Evolutionary conservation across 2,329 filamentous ascomycete genomes (phyloP).

Genomic region (Lasiodiplodia citricola): DNA sequence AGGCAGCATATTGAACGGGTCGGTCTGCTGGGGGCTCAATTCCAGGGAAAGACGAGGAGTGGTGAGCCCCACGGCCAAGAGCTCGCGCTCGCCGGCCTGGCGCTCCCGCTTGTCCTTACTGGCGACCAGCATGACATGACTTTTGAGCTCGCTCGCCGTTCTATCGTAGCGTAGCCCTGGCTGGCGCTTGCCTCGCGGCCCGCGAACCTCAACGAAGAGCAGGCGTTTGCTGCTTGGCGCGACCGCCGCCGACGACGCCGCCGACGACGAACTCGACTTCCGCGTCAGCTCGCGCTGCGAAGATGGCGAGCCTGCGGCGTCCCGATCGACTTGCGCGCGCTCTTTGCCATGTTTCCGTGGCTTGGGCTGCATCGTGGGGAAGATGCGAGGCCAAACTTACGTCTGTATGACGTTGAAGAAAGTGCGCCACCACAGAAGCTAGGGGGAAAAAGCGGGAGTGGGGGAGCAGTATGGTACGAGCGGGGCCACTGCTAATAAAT

Average conservation of each 20-base stretch:
- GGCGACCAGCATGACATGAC: neutral
- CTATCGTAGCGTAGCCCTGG: neutral
- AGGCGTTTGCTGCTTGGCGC: neutral
- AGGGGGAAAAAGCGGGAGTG: too few species aligned
- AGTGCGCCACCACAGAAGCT: too few species aligned
- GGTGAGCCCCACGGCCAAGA: neutral
- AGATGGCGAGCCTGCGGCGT: too few species aligned
- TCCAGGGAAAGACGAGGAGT: neutral
- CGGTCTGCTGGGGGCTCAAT: neutral
- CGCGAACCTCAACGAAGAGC: constrained; percentile 13
- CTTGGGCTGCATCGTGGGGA: too few species aligned
- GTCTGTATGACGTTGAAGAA: too few species aligned
- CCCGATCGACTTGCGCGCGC: neutral
- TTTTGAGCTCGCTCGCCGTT: neutral
- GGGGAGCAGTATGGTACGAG: too few species aligned
- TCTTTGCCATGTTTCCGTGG: too few species aligned
- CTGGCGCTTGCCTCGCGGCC: neutral
- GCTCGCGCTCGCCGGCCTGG: neutral
- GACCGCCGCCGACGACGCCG: neutral
- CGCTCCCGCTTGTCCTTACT: neutral
- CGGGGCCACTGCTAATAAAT: too few species aligned
- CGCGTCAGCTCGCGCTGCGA: too few species aligned
- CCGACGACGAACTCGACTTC: neutral
- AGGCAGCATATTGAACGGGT: constrained; percentile 7
- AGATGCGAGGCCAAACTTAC: too few species aligned